Conservation (phyloP, 202 grass and related monocot species). For the Digitaria exilis region DNA sequence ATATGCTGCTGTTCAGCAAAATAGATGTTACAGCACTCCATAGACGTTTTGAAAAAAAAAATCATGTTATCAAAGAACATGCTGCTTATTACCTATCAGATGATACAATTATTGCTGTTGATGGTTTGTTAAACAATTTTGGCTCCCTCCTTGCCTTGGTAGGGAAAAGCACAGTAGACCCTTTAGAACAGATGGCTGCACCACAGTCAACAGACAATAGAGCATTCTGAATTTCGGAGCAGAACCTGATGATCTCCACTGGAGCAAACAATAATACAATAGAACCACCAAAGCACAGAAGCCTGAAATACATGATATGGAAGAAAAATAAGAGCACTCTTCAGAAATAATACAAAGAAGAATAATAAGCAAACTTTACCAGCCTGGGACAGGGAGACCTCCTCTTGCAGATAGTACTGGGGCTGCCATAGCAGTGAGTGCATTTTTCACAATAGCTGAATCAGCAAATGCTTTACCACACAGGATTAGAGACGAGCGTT, state of each 20-base stretch:
- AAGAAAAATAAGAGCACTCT: slow-evolving; percentile 38
- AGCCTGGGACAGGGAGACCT: slow-evolving; percentile 64
- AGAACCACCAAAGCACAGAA: slow-evolving; percentile 55
- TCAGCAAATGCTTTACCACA: slow-evolving; percentile 83
- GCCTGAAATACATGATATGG: slow-evolving; percentile 51
- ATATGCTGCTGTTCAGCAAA: slow-evolving; percentile 7
- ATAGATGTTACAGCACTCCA: neutral
- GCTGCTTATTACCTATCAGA: slow-evolving; percentile 72
- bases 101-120: slow-evolving; percentile 51
- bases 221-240: slow-evolving; percentile 45
- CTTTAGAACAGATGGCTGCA: slow-evolving; percentile 57
- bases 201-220: slow-evolving; percentile 64
- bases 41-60: neutral
- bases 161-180: slow-evolving; percentile 56
- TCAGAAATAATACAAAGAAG: slow-evolving; percentile 1
- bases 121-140: slow-evolving; percentile 49
- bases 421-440: slow-evolving; percentile 72
- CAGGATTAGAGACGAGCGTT: slow-evolving; percentile 72
- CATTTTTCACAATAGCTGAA: slow-evolving; percentile 60
- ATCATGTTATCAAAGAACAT: slow-evolving; percentile 10
- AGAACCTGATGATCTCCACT: slow-evolving; percentile 54
- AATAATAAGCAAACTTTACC: slow-evolving; percentile 47
- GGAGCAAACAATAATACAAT: slow-evolving; percentile 66
- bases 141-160: slow-evolving; percentile 41
- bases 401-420: slow-evolving; percentile 76